Conservation (phyloP, 2,329 filamentous ascomycete genomes). For the Colletotrichum sp. region DNA sequence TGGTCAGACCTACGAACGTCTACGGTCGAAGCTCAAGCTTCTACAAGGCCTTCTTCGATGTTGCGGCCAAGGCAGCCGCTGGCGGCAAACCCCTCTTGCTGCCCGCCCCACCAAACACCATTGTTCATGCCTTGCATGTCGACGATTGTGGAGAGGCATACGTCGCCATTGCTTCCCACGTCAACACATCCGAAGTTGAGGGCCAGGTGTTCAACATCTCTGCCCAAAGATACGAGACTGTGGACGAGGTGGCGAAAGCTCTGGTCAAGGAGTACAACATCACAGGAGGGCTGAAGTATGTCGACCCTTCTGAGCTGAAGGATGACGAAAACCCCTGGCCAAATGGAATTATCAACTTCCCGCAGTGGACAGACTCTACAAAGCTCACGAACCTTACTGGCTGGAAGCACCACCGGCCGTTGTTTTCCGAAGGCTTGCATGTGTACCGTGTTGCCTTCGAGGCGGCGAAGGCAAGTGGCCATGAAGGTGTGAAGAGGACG, state of each 20-base stretch:
- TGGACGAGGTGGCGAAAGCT: conserved; percentile 39
- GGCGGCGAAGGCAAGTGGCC: conserved; percentile 21
- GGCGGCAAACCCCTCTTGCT: conserved; percentile 30
- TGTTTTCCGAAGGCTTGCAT: conserved; percentile 40
- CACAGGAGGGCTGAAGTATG: conserved; percentile 30
- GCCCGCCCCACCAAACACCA: conserved; percentile 36
- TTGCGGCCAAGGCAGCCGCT: conserved; percentile 26
- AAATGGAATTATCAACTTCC: conserved; percentile 35
- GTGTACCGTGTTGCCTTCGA: conserved; percentile 45
- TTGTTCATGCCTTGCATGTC: conserved; percentile 52
- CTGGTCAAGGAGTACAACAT: conserved; percentile 46
- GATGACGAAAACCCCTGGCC: conserved; percentile 14
- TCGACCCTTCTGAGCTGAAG: conserved; percentile 21
- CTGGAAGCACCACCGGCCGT: conserved; percentile 40
- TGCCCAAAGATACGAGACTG: conserved; percentile 46
- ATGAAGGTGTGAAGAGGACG: not conserved
- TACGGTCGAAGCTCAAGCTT: conserved; percentile 51
- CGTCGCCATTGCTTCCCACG: conserved; percentile 45
- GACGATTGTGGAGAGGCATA: conserved; percentile 56
- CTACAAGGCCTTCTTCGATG: conserved; percentile 44
- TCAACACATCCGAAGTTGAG: conserved; percentile 31
- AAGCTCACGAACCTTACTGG: conserved; percentile 44
- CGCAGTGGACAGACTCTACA: conserved; percentile 47
- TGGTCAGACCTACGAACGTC: conserved; percentile 52
- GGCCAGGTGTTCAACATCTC: conserved; percentile 53